These are phyloP conservation scores for Alternaria consortialis DNA, from an alignment of 2,329 filamentous ascomycete species.

Conservation along the genomic window DNA sequence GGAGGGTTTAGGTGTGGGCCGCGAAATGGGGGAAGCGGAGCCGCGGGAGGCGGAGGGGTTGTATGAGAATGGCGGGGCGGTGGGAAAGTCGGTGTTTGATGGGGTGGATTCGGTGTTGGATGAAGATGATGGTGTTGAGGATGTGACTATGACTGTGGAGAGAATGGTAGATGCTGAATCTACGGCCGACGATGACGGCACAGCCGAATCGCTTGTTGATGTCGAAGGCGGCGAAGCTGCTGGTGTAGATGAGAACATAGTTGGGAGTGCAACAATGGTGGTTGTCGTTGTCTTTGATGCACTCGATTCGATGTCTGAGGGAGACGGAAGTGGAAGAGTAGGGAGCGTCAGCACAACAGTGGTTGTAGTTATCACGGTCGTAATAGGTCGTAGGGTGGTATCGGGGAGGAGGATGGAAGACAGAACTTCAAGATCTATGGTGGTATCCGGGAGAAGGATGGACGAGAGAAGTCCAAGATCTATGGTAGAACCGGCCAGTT, in stretches of 20 bases:
- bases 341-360: neutral
- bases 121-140: neutral
- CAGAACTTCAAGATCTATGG: constrained; percentile 6
- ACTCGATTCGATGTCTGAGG: neutral
- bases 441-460: constrained; percentile 5
- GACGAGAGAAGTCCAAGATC: constrained; percentile 12
- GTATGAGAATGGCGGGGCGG: constrained; percentile 11
- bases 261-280: neutral
- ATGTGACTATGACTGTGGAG: neutral
- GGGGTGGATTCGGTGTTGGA: neutral
- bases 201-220: neutral
- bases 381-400: neutral
- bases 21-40: constrained; percentile 14
- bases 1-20: constrained; percentile 10
- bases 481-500: constrained; percentile 1
- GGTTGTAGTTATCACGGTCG: neutral
- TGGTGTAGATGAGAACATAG: neutral
- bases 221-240: neutral
- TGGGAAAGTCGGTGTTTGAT: constrained; percentile 1
- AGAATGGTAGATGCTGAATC: neutral
- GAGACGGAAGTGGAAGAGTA: neutral
- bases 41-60: constrained; percentile 14
- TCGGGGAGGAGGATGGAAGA: constrained; percentile 9
- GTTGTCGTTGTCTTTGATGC: neutral
- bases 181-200: neutral